A percentile compares a stretch with the other conserved stretches of the same genome.
phyloP scores from a whole-genome alignment of 202 grass and related monocot genomes.

The Miscanthus sacchariflorus region DNA sequence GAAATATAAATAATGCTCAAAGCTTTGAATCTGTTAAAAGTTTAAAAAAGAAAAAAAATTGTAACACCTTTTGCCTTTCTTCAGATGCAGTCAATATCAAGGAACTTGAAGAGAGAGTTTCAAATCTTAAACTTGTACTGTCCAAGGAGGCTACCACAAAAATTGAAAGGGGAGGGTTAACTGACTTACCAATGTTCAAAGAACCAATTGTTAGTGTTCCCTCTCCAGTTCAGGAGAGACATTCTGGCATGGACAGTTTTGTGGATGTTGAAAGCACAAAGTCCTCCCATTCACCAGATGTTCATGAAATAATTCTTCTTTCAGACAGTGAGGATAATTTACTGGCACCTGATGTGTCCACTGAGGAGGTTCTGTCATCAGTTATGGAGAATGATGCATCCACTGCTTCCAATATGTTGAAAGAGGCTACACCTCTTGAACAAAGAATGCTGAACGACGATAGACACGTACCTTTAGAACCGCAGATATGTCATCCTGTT shows the following conservation, averaged over 20 bases:
- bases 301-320: slow-evolving; percentile 69
- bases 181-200: slow-evolving; percentile 1
- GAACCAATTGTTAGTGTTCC: slow-evolving; percentile 33
- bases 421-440: slow-evolving; percentile 36
- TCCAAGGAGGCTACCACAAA: slow-evolving; percentile 57
- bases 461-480: slow-evolving; percentile 39
- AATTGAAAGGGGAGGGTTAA: slow-evolving; percentile 27
- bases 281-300: slow-evolving; percentile 33
- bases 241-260: slow-evolving; percentile 39
- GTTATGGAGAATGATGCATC: slow-evolving; percentile 38
- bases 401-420: slow-evolving; percentile 32
- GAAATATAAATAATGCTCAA: slow-evolving; percentile 32
- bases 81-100: slow-evolving; percentile 70
- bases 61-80: slow-evolving; percentile 53
- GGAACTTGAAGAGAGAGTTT: slow-evolving; percentile 65
- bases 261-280: slow-evolving; percentile 36
- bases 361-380: slow-evolving; percentile 53
- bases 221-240: slow-evolving; percentile 31
- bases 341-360: slow-evolving; percentile 41
- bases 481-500: neutral
- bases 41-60: slow-evolving; percentile 36
- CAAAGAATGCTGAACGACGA: slow-evolving; percentile 34
- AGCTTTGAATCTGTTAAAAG: neutral
- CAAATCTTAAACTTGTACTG: slow-evolving; percentile 64
- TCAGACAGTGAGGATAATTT: slow-evolving; percentile 76